Base-by-base conservation (phyloP, 2,329 filamentous ascomycete genomes). In the Arachnomyces sp. region DNA sequence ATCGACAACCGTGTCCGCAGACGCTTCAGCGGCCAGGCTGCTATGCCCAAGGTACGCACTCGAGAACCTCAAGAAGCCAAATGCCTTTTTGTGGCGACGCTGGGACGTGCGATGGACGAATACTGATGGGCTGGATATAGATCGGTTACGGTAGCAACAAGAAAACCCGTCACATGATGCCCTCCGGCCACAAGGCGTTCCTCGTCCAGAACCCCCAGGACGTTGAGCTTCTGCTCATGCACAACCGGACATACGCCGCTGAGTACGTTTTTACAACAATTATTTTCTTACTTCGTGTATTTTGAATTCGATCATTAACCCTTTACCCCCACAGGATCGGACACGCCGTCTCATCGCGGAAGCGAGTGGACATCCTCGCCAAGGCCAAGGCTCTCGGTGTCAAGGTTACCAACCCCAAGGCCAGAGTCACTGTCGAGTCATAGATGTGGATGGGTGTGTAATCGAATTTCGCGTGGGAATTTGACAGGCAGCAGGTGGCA, bases 331-430 rank as follows among this genome's bases (percentile, higher is more conserved):
- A 16, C 58, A 95, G 89, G 81, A 98, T 98, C 70, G 86, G 85
- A 69, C 87, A 94, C 79, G 85, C 86, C 71, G 92, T 98, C 70
- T 98, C 92, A 51, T 94, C 92, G 67, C 80, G 90, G 74, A 98
- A 98, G 86, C 82, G 92, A 73, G 83, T 98, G 72, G 89, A 95
- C 65, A 98, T 98, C 74, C 82, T 98, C 63, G 79, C 86, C 66
- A 86, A 90, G 71, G 92, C 92, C 55, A 96, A 96, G 86, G 84
- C 94, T 74, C 77, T 98, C 66, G 87, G 89, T 67, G 92, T 98
- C 70, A 98, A 98, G 86, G 90, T 98, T 71, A 98, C 92, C 68
- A 98, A 98, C 80, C 73, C 86, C 74, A 95, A 95, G 86, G 92
- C 89, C 67, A 93, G 90, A 80, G 84, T 98, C 71, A 95, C 90